phyloP scores from a whole-genome alignment of 306 rosid genomes.

The Rosa multiflora region DNA sequence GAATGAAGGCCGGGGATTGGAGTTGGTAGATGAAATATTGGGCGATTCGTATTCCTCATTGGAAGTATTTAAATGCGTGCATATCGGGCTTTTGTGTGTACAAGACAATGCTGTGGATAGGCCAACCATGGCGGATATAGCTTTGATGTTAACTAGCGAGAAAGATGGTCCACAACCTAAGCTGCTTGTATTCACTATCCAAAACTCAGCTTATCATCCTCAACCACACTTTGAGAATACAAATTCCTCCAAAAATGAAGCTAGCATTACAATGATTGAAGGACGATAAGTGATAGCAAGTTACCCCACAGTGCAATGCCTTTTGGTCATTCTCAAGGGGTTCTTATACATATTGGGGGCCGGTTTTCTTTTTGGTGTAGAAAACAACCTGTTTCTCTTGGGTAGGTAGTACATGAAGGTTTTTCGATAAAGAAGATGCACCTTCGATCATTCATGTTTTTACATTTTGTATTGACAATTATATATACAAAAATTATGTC shows the following conservation, averaged over 20 bases:
- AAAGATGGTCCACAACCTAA: conserved; percentile 23
- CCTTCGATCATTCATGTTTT: too few species aligned
- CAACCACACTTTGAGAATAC: neutral
- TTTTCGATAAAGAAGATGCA: too few species aligned
- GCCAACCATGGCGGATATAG: conserved; percentile 29
- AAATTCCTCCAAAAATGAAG: neutral
- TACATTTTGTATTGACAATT: too few species aligned
- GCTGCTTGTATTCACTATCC: conserved; percentile 10
- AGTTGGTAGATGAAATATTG: conserved; percentile 24
- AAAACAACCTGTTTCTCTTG: neutral
- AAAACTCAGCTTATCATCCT: neutral
- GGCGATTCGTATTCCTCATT: neutral
- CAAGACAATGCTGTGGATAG: conserved; percentile 29
- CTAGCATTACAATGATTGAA: neutral
- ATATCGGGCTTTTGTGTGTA: conserved; percentile 30
- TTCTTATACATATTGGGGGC: too few species aligned
- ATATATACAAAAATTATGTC: too few species aligned
- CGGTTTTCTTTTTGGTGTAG: too few species aligned
- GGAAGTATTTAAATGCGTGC: conserved; percentile 26
- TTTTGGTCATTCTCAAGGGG: neutral
- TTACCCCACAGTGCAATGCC: neutral
- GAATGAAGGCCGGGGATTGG: conserved; percentile 20
- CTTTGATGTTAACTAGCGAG: conserved; percentile 21
- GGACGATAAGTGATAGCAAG: neutral
- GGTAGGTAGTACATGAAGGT: too few species aligned